A percentile compares a stretch with the other conserved stretches of the same genome.
Evolutionary conservation across 495 filamentous ascomycete genomes (phyloP).

Genomic region (Aspergillus bridgeri): DNA sequence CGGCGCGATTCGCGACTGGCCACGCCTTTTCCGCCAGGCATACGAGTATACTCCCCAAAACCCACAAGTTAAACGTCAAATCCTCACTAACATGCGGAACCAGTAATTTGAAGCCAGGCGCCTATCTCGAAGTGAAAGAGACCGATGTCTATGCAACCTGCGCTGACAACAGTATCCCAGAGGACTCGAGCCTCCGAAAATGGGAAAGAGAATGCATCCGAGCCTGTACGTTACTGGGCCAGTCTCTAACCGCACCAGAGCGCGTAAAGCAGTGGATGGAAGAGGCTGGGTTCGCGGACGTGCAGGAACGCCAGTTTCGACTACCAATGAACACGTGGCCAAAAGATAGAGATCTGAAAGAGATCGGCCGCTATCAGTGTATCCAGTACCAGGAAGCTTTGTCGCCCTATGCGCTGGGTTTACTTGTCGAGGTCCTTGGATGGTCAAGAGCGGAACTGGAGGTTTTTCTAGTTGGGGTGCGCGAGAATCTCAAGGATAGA

Average conservation of each 20-base stretch:
- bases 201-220: constrained; percentile 10
- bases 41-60: not conserved
- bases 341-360: constrained; percentile 16
- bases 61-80: not conserved
- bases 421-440: not conserved
- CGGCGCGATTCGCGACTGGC: not conserved
- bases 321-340: constrained; percentile 22
- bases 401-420: not conserved
- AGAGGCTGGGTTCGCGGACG: constrained; percentile 19
- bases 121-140: constrained; percentile 16
- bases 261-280: constrained; percentile 10
- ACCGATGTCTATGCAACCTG: constrained; percentile 28
- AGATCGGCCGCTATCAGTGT: constrained; percentile 9
- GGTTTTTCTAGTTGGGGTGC: not conserved
- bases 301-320: constrained; percentile 11
- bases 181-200: not conserved
- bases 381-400: not conserved
- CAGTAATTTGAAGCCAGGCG: not conserved
- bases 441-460: not conserved
- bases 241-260: constrained; percentile 9
- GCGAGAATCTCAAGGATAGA: not conserved
- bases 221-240: constrained; percentile 16
- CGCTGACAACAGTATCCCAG: constrained; percentile 19
- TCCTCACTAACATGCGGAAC: not conserved
- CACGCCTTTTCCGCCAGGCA: not conserved